Conservation (phyloP, 352 stramenopile genomes). For the Phytopythium oedochilum region DNA sequence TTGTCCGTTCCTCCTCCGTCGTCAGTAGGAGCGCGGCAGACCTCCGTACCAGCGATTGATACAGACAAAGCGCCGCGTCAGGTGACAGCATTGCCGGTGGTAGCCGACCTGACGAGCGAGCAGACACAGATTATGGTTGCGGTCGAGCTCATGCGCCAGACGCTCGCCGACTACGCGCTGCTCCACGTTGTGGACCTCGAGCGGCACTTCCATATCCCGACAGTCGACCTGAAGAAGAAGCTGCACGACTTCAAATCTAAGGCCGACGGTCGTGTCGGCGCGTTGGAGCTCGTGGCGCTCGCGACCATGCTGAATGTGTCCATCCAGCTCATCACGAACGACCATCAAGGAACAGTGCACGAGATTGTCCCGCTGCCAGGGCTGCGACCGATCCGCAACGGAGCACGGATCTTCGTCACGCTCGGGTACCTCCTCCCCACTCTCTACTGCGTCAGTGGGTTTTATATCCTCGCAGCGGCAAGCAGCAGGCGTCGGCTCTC, state of each 20-base stretch:
- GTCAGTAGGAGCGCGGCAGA: background rate
- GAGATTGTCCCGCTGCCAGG: slow-evolving; percentile 48
- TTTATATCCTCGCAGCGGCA: slow-evolving; percentile 53
- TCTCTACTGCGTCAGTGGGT: slow-evolving; percentile 57
- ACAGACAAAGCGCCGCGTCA: background rate
- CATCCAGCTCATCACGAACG: slow-evolving; percentile 75
- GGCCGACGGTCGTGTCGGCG: slow-evolving; percentile 47
- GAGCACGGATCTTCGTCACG: slow-evolving; percentile 44
- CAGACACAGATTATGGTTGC: slow-evolving; percentile 16
- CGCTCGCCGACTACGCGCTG: slow-evolving; percentile 65
- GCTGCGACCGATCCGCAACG: slow-evolving; percentile 44
- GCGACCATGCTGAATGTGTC: slow-evolving; percentile 72
- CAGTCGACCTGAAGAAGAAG: slow-evolving; percentile 73
- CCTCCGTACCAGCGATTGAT: background rate
- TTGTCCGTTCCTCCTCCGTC: background rate
- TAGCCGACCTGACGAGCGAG: slow-evolving; percentile 4
- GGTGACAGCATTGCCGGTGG: background rate
- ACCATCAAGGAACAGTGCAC: slow-evolving; percentile 66
- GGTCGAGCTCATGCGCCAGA: slow-evolving; percentile 54
- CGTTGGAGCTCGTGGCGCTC: slow-evolving; percentile 64
- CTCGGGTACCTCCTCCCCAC: slow-evolving; percentile 76
- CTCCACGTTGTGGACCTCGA: slow-evolving; percentile 56
- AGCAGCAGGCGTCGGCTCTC: background rate
- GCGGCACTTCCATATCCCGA: slow-evolving; percentile 40
- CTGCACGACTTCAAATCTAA: slow-evolving; percentile 72